Base-by-base conservation (phyloP, 1,139 yeast species). In the Yamadazyma dendronema region DNA sequence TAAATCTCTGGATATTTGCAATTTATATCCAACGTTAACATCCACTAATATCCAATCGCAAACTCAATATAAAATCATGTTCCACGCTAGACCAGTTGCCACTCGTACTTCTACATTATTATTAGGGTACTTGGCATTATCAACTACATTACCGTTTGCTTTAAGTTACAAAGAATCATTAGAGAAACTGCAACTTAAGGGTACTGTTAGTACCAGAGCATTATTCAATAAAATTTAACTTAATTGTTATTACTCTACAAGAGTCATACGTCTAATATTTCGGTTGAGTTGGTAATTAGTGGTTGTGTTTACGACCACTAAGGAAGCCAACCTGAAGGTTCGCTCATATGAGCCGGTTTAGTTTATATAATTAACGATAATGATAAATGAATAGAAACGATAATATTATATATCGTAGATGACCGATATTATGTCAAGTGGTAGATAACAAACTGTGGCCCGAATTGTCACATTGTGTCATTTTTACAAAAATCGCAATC, bases 71-170 rank as follows among this genome's bases (percentile, higher is more conserved):
- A n/a, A n/a, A n/a, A n/a, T n/a, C n/a, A 37, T 37, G 40, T 37
- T 33, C 25, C 34, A 28, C 28, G 26, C 25, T n/a, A 40, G 35
- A 38, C 36, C 40, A 4, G 34, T 31, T 17, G 32, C 26, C 27
- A 28, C 31, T 14, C 42, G 70, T 17, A 54, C 61, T 28, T 35
- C 47, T 9, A 30, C 40, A 17, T 50, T 68, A 36, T 49, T 68
- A 35, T 55, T 70, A 37, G 63, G 68, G 25, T 71, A 71, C 50
- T 62, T 71, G 48, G 65, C 71, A 3, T 38, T 67, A 7, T 66
- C 74, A 5, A 56, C 72, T 28, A 67, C 74, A 10, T 45, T 65
- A 31, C 77, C 77, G 4, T 71, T 71, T 40, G 46, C 63, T 31
- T 66, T 67, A 40, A 67, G 74, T 6, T 71, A 70, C 47, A 65